Percentiles rank a stretch among this genome's conserved stretches.
phyloP scores from a whole-genome alignment of 768 basidiomycete species.

The Leucosporidium scottii region DNA sequence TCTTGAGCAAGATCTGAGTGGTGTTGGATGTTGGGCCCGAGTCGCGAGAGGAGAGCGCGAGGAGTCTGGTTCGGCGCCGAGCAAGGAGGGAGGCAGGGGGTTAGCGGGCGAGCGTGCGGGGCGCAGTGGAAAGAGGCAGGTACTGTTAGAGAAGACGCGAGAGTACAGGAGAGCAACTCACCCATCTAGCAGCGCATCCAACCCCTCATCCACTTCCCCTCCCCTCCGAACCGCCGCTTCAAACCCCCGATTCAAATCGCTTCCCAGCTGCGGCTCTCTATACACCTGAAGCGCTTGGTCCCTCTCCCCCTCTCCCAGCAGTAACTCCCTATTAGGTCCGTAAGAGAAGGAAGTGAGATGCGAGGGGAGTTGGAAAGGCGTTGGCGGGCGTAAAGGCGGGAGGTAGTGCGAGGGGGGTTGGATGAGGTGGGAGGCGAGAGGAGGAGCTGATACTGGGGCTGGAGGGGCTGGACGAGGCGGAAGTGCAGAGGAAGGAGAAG shows the following conservation, averaged over 20 bases:
- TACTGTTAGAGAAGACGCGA: not conserved
- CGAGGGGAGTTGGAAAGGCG: conserved; percentile 23
- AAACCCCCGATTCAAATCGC: conserved; percentile 61
- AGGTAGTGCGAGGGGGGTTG: conserved; percentile 10
- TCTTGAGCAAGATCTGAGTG: conserved; percentile 39
- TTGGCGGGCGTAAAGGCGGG: not conserved
- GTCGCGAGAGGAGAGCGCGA: not conserved
- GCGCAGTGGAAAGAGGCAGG: not conserved
- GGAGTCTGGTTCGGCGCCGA: not conserved
- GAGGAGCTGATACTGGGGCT: conserved; percentile 14
- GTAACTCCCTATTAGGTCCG: conserved; percentile 32
- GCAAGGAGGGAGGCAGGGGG: not conserved
- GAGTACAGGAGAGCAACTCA: not conserved
- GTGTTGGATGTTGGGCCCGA: conserved; percentile 42
- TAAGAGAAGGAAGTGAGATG: conserved; percentile 37
- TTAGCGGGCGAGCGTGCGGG: not conserved
- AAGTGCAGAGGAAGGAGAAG: conserved; percentile 33
- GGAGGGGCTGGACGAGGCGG: not conserved
- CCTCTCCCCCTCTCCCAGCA: conserved; percentile 11
- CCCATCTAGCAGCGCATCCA: conserved; percentile 43
- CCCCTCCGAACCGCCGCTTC: conserved; percentile 66
- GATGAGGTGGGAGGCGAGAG: conserved; percentile 19
- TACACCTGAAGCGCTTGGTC: conserved; percentile 30
- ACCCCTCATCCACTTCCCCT: conserved; percentile 59
- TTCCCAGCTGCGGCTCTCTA: conserved; percentile 21